Base-by-base conservation (phyloP, 2,329 filamentous ascomycete genomes). In the Geosmithia putterillii region DNA sequence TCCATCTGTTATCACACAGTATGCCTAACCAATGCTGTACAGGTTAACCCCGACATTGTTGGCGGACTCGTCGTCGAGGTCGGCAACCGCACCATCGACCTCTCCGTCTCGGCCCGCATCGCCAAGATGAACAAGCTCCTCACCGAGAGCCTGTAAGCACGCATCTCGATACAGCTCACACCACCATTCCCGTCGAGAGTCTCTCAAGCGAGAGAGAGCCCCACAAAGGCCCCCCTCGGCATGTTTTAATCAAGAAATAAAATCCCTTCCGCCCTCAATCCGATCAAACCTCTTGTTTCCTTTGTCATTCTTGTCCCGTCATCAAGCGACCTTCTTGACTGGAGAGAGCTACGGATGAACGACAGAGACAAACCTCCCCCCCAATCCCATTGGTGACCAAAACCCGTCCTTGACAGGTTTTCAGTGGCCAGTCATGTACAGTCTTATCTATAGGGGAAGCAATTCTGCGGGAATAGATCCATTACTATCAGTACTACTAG, bases 51-150 rank as follows among this genome's bases (percentile, higher is more conserved):
- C 48, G 90, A 96, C 46, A 90, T 98, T 61, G 70, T 94, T 53
- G 92, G 92, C 53, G 92, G 92, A 49, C 81, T 98, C 54, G 70
- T 98, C 52, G 90, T 98, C 60, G 90, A 96, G 73, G 84, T 96
- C 55, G 90, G 89, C 59, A 90, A 96, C 76, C 85, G 90, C 62
- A 96, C 90, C 65, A 95, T 98, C 62, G 92, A 98, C 70, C 83
- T 95, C 56, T 92, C 84, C 69, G 89, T 98, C 60, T 90, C 90
- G 41, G 75, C 85, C 64, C 94, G 90, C 78, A 83, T 98, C 68
- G 78, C 86, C 65, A 94, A 88, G 81, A 86, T 98, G 79, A 98
- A 98, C 86, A 98, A 96, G 83, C 82, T 95, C 65, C 84, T 98
- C 63, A 89, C 78, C 56, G 92, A 98, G 71, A 77, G 83, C 67